Evolutionary conservation across 2,329 filamentous ascomycete genomes (phyloP).

Genomic region (Exophiala bonariae): DNA sequence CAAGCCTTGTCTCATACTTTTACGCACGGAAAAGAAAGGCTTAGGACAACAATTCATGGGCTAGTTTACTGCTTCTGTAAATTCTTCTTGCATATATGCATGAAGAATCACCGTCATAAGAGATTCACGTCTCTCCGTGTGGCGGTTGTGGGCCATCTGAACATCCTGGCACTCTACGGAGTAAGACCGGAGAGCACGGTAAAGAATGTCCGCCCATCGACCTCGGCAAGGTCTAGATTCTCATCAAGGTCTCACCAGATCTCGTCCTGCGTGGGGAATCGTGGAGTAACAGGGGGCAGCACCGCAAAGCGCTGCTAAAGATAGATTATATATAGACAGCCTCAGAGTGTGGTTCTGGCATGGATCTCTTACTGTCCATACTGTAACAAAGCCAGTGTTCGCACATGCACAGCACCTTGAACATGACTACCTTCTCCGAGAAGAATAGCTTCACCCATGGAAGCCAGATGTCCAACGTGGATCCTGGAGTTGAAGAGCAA

Average conservation of each 20-base stretch:
- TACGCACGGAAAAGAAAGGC: too few species aligned
- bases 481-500: background rate
- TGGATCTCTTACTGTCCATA: background rate
- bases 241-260: background rate
- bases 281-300: background rate
- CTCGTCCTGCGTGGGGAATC: background rate
- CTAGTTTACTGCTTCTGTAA: too few species aligned
- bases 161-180: background rate
- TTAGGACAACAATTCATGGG: too few species aligned
- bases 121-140: background rate
- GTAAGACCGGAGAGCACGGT: too few species aligned
- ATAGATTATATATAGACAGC: background rate
- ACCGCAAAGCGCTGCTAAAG: background rate
- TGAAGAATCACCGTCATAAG: too few species aligned
- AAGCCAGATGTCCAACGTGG: slow-evolving; percentile 38
- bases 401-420: slow-evolving; percentile 22
- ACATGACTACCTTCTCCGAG: slow-evolving; percentile 22
- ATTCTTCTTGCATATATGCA: too few species aligned
- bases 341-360: background rate
- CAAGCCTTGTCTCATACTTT: too few species aligned
- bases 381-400: background rate
- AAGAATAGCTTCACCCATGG: background rate
- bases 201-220: too few species aligned
- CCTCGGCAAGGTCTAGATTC: background rate
- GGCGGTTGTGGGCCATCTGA: background rate